Evolutionary conservation across 176 grass and related monocot genomes (phyloP).

Genomic region (Carex myosuroides): DNA sequence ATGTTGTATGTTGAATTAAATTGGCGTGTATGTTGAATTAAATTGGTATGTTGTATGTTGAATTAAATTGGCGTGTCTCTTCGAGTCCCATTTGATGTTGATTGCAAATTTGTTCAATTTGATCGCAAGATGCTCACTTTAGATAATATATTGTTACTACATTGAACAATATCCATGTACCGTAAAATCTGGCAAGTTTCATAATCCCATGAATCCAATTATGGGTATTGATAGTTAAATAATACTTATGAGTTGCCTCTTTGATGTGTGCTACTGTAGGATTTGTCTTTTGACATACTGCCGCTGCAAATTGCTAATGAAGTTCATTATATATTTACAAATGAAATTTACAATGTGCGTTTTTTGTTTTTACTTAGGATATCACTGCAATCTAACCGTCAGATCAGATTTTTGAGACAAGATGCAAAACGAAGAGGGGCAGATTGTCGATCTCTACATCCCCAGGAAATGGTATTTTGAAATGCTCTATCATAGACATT

Average conservation of each 20-base stretch:
- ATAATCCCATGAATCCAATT: neutral
- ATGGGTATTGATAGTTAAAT: neutral
- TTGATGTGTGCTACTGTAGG: neutral
- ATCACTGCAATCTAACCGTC: neutral
- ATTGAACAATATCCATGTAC: neutral
- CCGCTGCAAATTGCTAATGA: neutral
- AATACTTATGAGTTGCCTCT: neutral
- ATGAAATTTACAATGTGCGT: neutral
- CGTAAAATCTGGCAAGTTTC: neutral
- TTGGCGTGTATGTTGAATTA: neutral
- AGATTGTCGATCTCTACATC: constrained; percentile 70
- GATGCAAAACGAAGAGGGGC: constrained; percentile 70
- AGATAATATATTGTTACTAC: neutral
- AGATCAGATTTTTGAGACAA: neutral
- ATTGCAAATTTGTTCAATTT: no score
- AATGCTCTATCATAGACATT: neutral
- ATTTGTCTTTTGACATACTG: neutral
- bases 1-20: neutral
- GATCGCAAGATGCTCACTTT: no score
- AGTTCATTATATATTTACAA: neutral
- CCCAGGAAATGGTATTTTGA: constrained; percentile 43
- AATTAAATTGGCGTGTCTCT: neutral
- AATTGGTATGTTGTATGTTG: neutral
- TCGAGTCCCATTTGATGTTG: no score
- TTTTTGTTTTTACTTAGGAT: neutral